Evolutionary conservation across 2,329 filamentous ascomycete species (phyloP), one percentile per base, ranked within the genome.

Genomic region (Fragosphaeria purpurea): DNA sequence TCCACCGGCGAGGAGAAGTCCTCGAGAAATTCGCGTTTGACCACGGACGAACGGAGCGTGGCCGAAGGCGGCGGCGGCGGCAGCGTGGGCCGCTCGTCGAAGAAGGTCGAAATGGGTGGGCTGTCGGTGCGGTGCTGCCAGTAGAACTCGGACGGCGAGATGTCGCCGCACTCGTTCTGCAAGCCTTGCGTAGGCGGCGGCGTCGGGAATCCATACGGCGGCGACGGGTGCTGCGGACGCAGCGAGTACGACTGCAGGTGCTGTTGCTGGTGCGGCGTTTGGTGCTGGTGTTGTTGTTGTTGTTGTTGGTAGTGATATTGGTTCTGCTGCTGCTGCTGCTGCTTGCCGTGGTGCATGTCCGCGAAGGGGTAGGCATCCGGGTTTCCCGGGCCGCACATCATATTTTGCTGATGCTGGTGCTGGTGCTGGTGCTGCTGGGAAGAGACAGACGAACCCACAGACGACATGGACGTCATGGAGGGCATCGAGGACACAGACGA

Each of bases 201-300:
- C 38, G 53, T 50, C 4, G 53, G 41, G 33, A 48, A 49, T 22
- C 47, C 31, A 30, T 41, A 46, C 32, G 34, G 7, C 8, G 40
- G 39, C 10, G 45, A 30, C n/a, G 44, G 34, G 32, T 47, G 43
- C 39, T 46, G 33, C 37, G 51, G 45, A 46, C 43, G 13, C 35
- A 7, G 35, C 35, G 35, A 37, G 35, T 7, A 37, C 11, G 35
- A 11, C 35, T 7, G 35, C 7, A 37, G 33, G 8, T 10, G 45
- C 78, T 84, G 56, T 80, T 88, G 56, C 88, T 86, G 54, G 86
- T 94, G 64, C 83, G 85, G 42, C 87, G 85, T 35, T 7, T 39
- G 35, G 4, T 33, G 32, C 7, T 45, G 45, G 11, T 30, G 38
- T 30, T 39, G 33, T 33, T 42, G 45, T n/a, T n/a, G n/a, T n/a